Conservation (phyloP, 495 filamentous ascomycete species). For the Hypoxylon subgilvum region DNA sequence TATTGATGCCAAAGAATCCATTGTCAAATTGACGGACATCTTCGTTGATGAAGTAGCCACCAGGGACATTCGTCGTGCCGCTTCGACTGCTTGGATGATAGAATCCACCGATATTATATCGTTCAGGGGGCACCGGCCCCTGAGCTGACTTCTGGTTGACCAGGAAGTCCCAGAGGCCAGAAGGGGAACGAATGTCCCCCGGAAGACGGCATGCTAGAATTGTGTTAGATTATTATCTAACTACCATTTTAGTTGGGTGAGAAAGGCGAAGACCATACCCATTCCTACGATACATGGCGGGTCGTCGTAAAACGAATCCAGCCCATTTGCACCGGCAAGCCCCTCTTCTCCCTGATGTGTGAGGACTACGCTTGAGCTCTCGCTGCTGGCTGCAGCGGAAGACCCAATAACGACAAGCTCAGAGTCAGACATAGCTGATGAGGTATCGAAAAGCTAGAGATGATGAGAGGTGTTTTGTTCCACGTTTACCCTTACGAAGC, state of each 20-base stretch:
- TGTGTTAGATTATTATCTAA: too few relatives aligned
- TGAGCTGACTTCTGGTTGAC: slow-evolving; percentile 22
- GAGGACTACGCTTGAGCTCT: too few relatives aligned
- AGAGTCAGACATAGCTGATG: too few relatives aligned
- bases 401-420: too few relatives aligned
- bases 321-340: too few relatives aligned
- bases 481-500: too few relatives aligned
- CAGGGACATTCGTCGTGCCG: slow-evolving; percentile 29
- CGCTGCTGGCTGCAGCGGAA: too few relatives aligned
- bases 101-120: slow-evolving; percentile 23
- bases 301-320: background rate
- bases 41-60: slow-evolving; percentile 53
- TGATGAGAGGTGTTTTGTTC: too few relatives aligned
- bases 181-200: slow-evolving; percentile 5
- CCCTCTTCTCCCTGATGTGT: too few relatives aligned
- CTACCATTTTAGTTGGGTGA: background rate
- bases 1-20: slow-evolving; percentile 35
- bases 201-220: slow-evolving; percentile 19
- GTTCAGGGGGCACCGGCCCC: background rate
- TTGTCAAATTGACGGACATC: slow-evolving; percentile 58
- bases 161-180: slow-evolving; percentile 33
- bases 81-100: slow-evolving; percentile 11
- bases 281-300: slow-evolving; percentile 10
- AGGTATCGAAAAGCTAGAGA: too few relatives aligned
- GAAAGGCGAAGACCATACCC: background rate